phyloP scores from a whole-genome alignment of 139 green algal genomes.

The Zygnema circumcarinatum region DNA sequence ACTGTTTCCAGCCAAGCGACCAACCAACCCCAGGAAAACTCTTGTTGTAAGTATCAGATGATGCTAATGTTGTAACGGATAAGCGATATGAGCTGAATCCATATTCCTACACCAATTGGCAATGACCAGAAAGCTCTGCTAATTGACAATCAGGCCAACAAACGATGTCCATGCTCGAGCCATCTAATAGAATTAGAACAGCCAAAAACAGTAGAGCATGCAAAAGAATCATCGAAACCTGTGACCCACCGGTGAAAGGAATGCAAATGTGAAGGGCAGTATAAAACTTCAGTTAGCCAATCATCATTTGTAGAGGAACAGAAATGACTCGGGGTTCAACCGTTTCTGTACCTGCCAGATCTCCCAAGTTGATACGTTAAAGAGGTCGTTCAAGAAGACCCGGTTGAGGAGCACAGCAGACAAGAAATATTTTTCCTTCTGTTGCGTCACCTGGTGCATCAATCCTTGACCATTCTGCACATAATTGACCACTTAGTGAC shows the following conservation, averaged over 20 bases:
- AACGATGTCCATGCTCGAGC: neutral
- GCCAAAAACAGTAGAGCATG: neutral
- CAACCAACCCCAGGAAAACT: neutral
- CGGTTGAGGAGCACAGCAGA: neutral
- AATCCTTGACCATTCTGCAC: neutral
- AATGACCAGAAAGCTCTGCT: neutral
- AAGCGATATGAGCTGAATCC: neutral
- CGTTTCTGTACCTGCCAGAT: neutral
- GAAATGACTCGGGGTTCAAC: too few species aligned
- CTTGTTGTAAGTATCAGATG: neutral
- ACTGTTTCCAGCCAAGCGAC: slow-evolving; percentile 24
- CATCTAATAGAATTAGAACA: neutral
- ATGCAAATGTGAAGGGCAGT: too few species aligned
- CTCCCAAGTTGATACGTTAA: neutral
- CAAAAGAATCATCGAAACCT: neutral
- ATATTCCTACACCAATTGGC: neutral
- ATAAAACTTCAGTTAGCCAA: too few species aligned
- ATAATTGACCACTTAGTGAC: neutral
- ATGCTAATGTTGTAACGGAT: neutral
- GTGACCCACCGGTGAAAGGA: neutral
- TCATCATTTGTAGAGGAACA: too few species aligned
- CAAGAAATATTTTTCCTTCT: neutral
- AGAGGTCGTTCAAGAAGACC: neutral
- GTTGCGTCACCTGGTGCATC: neutral
- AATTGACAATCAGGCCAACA: too few species aligned